These are phyloP conservation scores for Quercus robur DNA, from an alignment of 306 rosid species.

Conservation along the genomic window DNA sequence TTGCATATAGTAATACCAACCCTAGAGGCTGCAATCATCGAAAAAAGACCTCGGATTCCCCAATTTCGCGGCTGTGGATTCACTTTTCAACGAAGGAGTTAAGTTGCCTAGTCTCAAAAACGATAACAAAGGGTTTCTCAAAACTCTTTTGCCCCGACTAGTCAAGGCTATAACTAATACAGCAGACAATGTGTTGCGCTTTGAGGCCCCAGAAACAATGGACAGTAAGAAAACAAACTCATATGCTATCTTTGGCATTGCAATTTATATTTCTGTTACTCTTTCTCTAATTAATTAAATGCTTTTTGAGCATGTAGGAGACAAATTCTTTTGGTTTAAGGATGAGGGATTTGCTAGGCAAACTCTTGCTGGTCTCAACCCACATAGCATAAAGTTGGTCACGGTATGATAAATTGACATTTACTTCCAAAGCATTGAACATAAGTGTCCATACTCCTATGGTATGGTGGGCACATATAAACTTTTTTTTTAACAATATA, in stretches of 20 bases:
- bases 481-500: too few relatives aligned
- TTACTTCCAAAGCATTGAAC: background rate
- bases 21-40: constrained; percentile 6
- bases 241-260: background rate
- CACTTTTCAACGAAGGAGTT: constrained; percentile 49
- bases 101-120: constrained; percentile 28
- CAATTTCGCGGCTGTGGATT: constrained; percentile 48
- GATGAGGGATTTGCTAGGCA: constrained; percentile 83
- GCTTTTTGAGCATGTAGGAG: constrained; percentile 32
- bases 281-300: background rate
- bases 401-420: constrained; percentile 36
- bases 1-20: constrained; percentile 45
- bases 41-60: constrained; percentile 34
- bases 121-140: constrained; percentile 9
- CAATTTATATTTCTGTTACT: background rate
- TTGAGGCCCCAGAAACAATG: constrained; percentile 48
- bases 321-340: constrained; percentile 85
- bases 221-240: constrained; percentile 30
- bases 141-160: constrained; percentile 35
- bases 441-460: background rate
- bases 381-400: constrained; percentile 58
- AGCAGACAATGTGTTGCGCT: constrained; percentile 44
- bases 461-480: too few relatives aligned
- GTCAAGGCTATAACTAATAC: constrained; percentile 22
- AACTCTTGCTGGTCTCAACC: constrained; percentile 87